Base-by-base conservation (phyloP, 78 protist species). In the Dictyostelium capitatum region DNA sequence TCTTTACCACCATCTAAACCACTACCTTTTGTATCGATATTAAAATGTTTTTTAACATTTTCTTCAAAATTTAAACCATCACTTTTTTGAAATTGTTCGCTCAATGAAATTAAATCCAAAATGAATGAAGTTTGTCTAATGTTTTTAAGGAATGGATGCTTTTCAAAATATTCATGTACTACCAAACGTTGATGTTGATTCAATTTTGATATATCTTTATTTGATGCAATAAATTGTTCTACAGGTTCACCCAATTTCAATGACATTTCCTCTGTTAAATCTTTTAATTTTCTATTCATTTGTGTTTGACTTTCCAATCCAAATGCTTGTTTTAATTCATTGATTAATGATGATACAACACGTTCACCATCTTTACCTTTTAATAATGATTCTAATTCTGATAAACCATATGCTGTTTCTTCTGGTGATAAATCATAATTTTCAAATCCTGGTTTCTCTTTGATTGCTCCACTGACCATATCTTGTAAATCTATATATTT, bases 81-180 rank as follows among this genome's bases (percentile, higher is more conserved):
- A 3, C 64, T 32, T 2, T 20, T 59, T 10, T 64, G 79, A 46
- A 64, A 87, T 47, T 54, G 64, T 14, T 74, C 79, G 7, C 74
- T 69, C 19, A 87, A 67, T 48, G 62, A 48, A 47, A 87, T 70
- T 32, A 87, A 23, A 65, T 87, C 93, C 43, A 87, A 48, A 46
- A 87, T 54, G 9, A 77, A 37, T 3, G 62, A 19, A 1, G 84
- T 74, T 78, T 87, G 93, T 43, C 81, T 80, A 28, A 56, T 46
- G 84, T 87, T 73, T 20, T 50, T 59, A 28, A 87, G 30, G 81
- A 75, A 77, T 77, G 93, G 93, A 25, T 87, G 83, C 32, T 43
- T 69, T 23, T 59, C 73, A 30, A 64, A 32, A 47, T 87, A 87
- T 46, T 78, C 84, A 2, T 25, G 25, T 43, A 77, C 67, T 12